These are phyloP conservation scores for Penicillium sp. DNA, from an alignment of 2,329 filamentous ascomycete species.

Conservation along the genomic window DNA sequence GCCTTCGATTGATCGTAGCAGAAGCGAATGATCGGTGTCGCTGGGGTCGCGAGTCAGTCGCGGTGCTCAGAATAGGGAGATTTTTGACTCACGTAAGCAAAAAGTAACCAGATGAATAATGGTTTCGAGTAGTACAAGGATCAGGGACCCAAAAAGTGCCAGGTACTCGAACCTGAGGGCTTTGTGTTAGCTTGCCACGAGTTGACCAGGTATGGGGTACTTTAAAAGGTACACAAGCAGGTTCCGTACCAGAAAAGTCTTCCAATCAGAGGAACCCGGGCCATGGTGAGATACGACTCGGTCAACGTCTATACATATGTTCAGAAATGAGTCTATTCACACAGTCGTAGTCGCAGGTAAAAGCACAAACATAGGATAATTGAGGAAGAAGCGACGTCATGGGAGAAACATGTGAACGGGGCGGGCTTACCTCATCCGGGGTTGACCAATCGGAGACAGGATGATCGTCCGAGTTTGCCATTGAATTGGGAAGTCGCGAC, in stretches of 20 bases:
- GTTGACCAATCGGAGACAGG: slow-evolving; percentile 22
- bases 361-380: background rate
- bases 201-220: slow-evolving; percentile 1
- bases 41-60: slow-evolving; percentile 49
- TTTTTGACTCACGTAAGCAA: slow-evolving; percentile 72
- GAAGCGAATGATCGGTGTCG: slow-evolving; percentile 77
- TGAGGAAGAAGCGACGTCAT: slow-evolving; percentile 27
- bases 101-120: slow-evolving; percentile 84
- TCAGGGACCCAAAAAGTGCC: slow-evolving; percentile 80
- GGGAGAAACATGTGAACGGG: slow-evolving; percentile 29
- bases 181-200: slow-evolving; percentile 10
- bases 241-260: slow-evolving; percentile 57
- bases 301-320: slow-evolving; percentile 10
- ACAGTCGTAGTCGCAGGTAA: background rate
- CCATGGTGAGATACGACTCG: slow-evolving; percentile 45
- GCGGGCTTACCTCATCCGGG: slow-evolving; percentile 41
- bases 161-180: slow-evolving; percentile 76
- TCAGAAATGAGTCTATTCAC: background rate
- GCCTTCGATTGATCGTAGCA: slow-evolving; percentile 82
- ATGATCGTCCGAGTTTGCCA: slow-evolving; percentile 26
- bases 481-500: slow-evolving; percentile 1
- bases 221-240: background rate
- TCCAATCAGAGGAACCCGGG: slow-evolving; percentile 66
- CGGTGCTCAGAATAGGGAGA: background rate
- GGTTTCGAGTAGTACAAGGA: slow-evolving; percentile 80